phyloP scores from a whole-genome alignment of 768 basidiomycete species.

The Termitomyces sp. region DNA sequence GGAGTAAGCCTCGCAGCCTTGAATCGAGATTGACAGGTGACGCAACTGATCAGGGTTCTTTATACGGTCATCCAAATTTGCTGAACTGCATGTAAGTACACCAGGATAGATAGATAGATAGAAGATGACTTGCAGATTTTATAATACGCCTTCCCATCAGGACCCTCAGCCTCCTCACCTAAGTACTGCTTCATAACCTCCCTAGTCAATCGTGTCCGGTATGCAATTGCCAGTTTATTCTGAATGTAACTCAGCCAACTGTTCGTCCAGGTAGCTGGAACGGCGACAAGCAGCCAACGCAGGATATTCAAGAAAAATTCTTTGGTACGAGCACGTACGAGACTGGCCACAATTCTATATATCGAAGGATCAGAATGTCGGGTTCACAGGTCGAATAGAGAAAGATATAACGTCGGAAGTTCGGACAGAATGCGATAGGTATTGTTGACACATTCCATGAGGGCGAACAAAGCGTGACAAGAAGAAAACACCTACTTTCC shows the following conservation, averaged over 20 bases:
- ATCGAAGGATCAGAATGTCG: neutral
- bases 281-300: slow-evolving; percentile 87
- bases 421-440: neutral
- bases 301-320: slow-evolving; percentile 82
- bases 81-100: slow-evolving; percentile 30
- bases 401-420: neutral
- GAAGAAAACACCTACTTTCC: slow-evolving; percentile 57
- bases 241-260: slow-evolving; percentile 92
- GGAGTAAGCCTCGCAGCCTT: slow-evolving; percentile 6
- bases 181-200: slow-evolving; percentile 84
- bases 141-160: slow-evolving; percentile 86
- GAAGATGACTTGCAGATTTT: slow-evolving; percentile 61
- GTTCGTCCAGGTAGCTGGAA: slow-evolving; percentile 91
- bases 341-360: slow-evolving; percentile 84
- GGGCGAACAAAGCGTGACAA: neutral
- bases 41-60: slow-evolving; percentile 91
- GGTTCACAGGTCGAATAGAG: neutral
- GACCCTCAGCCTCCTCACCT: slow-evolving; percentile 57
- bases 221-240: slow-evolving; percentile 86
- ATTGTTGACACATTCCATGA: neutral
- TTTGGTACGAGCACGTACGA: slow-evolving; percentile 79
- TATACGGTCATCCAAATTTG: slow-evolving; percentile 92
- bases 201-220: slow-evolving; percentile 79
- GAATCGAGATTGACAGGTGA: slow-evolving; percentile 2
- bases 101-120: neutral